Evolutionary conservation across 352 stramenopile species (phyloP).

Genomic region (Pythium vanterpoolii): DNA sequence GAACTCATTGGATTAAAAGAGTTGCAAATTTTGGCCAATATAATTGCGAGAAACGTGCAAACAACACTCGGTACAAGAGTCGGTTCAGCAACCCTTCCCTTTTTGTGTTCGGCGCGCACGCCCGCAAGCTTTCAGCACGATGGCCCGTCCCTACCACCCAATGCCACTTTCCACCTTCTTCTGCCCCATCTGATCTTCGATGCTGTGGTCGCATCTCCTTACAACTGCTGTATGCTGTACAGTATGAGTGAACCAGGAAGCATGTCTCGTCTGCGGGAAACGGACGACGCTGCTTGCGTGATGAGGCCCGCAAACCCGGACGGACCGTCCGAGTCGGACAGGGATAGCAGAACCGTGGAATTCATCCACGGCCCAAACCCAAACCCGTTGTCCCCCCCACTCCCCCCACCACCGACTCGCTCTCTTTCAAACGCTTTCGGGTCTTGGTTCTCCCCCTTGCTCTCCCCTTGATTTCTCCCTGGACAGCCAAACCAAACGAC

Average conservation of each 20-base stretch:
- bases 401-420: constrained; percentile 3
- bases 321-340: too few species aligned
- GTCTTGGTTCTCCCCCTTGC: background rate
- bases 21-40: background rate
- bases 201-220: constrained; percentile 6
- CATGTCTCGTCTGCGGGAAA: too few species aligned
- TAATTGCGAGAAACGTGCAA: background rate
- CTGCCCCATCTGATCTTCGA: constrained; percentile 16
- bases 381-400: background rate
- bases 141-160: constrained; percentile 4
- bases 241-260: too few species aligned
- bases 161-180: constrained; percentile 8
- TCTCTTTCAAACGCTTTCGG: background rate
- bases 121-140: constrained; percentile 17
- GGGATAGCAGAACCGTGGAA: too few species aligned
- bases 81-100: constrained; percentile 13
- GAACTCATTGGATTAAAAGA: constrained; percentile 1
- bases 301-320: background rate
- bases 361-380: too few species aligned
- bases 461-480: background rate
- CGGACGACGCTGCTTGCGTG: background rate
- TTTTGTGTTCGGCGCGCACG: constrained; percentile 11
- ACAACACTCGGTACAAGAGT: constrained; percentile 17
- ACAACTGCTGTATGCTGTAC: too few species aligned
- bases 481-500: background rate